phyloP scores from a whole-genome alignment of 768 basidiomycete species.

The Trametes elegans region DNA sequence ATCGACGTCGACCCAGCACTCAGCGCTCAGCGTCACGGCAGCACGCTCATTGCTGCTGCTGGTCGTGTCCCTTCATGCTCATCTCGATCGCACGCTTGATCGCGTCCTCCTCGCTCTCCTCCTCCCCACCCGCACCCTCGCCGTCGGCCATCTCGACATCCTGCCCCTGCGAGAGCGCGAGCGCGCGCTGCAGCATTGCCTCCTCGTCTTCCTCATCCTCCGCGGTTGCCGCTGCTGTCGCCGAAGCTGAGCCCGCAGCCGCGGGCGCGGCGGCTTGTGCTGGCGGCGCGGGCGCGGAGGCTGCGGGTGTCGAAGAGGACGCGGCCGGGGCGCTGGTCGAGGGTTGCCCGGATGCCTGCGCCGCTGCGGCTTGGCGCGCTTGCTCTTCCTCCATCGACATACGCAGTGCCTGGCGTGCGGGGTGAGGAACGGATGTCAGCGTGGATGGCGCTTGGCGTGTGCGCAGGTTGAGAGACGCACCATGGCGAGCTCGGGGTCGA shows the following conservation, averaged over 20 bases:
- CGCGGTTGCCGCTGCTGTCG: conserved; percentile 37
- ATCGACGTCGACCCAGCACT: no score
- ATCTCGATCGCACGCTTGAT: conserved; percentile 90
- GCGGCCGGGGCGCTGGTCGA: conserved; percentile 31
- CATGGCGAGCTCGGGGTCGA: conserved; percentile 97
- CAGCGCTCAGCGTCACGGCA: no score
- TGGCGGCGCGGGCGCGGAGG: conserved; percentile 33
- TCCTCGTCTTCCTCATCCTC: conserved; percentile 75
- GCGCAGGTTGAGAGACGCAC: conserved; percentile 40
- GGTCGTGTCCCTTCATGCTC: conserved; percentile 77
- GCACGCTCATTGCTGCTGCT: conserved; percentile 36
- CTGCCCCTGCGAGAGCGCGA: conserved; percentile 67
- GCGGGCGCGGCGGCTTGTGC: conserved; percentile 15
- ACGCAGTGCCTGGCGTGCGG: conserved; percentile 70
- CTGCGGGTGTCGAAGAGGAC: conserved; percentile 32
- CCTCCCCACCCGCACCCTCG: conserved; percentile 54
- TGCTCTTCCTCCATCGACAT: conserved; percentile 97
- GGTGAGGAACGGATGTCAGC: neutral
- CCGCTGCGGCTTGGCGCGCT: conserved; percentile 62
- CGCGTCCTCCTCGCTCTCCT: conserved; percentile 81
- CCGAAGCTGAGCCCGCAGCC: no score
- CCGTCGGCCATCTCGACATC: conserved; percentile 44
- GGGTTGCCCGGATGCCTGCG: no score
- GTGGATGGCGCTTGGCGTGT: no score
- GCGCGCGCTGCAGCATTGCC: conserved; percentile 68